phyloP scores from a whole-genome alignment of 306 rosid genomes.

The Begonia loranthoides region DNA sequence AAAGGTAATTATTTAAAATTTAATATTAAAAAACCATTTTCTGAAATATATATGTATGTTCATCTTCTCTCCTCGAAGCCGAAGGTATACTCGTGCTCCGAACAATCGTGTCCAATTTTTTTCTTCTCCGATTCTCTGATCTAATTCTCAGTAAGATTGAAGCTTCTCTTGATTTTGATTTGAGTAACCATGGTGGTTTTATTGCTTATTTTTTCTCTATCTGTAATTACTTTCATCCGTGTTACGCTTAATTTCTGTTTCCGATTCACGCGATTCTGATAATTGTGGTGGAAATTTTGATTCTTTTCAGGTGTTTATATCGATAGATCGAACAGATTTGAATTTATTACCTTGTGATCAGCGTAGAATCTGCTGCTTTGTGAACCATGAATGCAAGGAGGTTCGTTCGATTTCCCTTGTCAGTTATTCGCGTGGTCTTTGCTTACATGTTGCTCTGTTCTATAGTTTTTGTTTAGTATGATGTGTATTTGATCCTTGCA shows the following conservation, averaged over 20 bases:
- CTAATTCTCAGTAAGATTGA: not conserved
- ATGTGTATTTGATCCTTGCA: no score
- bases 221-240: not conserved
- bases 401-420: constrained; percentile 12
- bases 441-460: not conserved
- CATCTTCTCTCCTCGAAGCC: not conserved
- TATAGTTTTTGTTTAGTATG: no score
- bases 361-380: constrained; percentile 2
- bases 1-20: no score
- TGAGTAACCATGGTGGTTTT: not conserved
- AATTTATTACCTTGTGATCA: not conserved
- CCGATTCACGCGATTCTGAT: not conserved
- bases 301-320: not conserved
- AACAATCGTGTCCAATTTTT: not conserved
- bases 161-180: not conserved
- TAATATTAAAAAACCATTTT: no score
- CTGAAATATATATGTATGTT: no score
- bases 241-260: not conserved
- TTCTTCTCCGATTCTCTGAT: not conserved
- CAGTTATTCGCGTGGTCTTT: no score
- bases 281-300: not conserved
- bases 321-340: not conserved
- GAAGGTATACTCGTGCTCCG: not conserved
- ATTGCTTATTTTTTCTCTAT: not conserved
- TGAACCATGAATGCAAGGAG: constrained; percentile 38